These are phyloP conservation scores for Kitagawia praeruptora DNA, from an alignment of 129 eudicot species.

Conservation along the genomic window DNA sequence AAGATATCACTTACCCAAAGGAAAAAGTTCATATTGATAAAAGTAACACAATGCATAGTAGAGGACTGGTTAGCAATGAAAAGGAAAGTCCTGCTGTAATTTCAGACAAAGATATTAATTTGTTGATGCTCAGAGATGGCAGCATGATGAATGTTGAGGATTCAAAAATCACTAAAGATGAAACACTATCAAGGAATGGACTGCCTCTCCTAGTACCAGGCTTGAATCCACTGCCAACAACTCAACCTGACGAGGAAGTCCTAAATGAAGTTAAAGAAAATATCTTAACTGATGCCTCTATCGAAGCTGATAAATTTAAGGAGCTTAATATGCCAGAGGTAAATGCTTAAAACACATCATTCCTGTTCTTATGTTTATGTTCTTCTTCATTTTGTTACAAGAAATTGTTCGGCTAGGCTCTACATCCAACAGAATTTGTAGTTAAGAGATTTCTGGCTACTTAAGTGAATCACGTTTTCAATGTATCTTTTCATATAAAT, in stretches of 20 bases:
- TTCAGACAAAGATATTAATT: background rate
- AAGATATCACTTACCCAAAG: slow-evolving; percentile 15
- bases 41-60: background rate
- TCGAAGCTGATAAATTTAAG: slow-evolving; percentile 12
- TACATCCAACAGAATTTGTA: background rate
- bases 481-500: background rate
- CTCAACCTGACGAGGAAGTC: slow-evolving; percentile 15
- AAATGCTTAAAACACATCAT: slow-evolving; percentile 31
- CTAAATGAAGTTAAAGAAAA: slow-evolving; percentile 16
- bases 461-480: background rate
- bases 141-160: slow-evolving; percentile 13
- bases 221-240: slow-evolving; percentile 17
- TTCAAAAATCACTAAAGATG: slow-evolving; percentile 10
- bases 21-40: slow-evolving; percentile 6
- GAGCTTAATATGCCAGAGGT: slow-evolving; percentile 49
- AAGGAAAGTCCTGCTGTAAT: background rate
- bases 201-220: slow-evolving; percentile 63
- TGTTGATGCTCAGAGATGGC: slow-evolving; percentile 8
- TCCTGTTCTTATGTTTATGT: background rate
- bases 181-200: slow-evolving; percentile 16
- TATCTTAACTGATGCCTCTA: background rate
- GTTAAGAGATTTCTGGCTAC: background rate
- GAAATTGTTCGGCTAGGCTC: background rate
- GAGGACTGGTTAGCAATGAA: background rate
- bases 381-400: background rate